phyloP scores from a whole-genome alignment of 768 basidiomycete species.

The Coprinopsis sp. region DNA sequence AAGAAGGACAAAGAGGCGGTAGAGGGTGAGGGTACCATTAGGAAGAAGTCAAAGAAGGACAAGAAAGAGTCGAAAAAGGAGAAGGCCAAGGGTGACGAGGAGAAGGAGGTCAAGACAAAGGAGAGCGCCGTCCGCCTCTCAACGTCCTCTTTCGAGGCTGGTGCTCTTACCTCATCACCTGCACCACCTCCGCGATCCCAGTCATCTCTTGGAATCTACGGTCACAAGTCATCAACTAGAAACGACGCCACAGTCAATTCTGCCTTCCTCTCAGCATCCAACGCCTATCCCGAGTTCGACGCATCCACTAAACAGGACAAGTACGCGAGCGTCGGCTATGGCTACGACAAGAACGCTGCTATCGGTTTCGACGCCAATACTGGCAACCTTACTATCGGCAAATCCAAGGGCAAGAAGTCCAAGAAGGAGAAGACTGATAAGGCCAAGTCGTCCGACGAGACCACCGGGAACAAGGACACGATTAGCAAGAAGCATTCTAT shows the following conservation, averaged over 20 bases:
- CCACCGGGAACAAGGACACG: no score
- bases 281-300: no score
- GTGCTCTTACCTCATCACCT: constrained; percentile 38
- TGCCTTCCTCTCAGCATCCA: no score
- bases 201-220: not conserved
- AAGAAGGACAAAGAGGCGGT: no score
- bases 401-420: not conserved
- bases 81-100: constrained; percentile 25
- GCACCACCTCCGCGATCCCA: constrained; percentile 5
- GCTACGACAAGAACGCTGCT: no score
- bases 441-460: no score
- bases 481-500: constrained; percentile 59
- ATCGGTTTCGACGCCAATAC: no score
- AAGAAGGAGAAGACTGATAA: not conserved
- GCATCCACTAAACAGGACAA: no score
- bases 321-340: no score
- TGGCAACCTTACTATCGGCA: not conserved
- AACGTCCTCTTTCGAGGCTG: constrained; percentile 65
- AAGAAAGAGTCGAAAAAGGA: constrained; percentile 15
- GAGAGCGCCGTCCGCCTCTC: constrained; percentile 43
- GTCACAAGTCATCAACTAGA: no score
- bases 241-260: no score
- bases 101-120: constrained; percentile 23
- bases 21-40: no score
- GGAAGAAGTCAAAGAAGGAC: constrained; percentile 35